phyloP scores from a whole-genome alignment of 352 stramenopile species.

The Phytopythium oedochilum region DNA sequence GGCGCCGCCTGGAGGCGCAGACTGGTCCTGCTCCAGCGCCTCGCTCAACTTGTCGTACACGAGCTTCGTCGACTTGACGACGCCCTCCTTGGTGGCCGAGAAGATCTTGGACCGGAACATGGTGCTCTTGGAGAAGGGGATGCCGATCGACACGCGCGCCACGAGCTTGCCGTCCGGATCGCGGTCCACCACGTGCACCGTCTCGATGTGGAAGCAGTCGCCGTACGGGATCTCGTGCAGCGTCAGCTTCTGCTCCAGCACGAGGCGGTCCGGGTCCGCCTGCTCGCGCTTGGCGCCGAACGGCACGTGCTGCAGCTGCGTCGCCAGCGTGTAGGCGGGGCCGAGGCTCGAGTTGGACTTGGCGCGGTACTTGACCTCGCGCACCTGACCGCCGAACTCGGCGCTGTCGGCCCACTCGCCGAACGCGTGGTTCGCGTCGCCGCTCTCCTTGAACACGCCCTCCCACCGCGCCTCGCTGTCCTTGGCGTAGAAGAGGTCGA shows the following conservation, averaged over 20 bases:
- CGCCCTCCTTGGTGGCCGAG: slow-evolving; percentile 59
- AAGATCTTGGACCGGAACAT: slow-evolving; percentile 86
- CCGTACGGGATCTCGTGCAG: slow-evolving; percentile 79
- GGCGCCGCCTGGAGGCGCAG: slow-evolving; percentile 1
- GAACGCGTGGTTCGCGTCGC: slow-evolving; percentile 57
- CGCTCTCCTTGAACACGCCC: slow-evolving; percentile 46
- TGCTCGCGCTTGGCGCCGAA: slow-evolving; percentile 32
- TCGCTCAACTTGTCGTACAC: slow-evolving; percentile 54
- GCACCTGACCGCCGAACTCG: slow-evolving; percentile 57
- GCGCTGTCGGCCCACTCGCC: slow-evolving; percentile 52
- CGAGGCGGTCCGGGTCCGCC: slow-evolving; percentile 34
- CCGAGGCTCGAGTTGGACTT: slow-evolving; percentile 72
- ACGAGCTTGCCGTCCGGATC: slow-evolving; percentile 35
- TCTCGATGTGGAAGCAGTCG: slow-evolving; percentile 77
- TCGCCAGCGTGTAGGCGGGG: slow-evolving; percentile 53
- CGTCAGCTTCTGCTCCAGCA: slow-evolving; percentile 59
- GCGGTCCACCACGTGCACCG: slow-evolving; percentile 42
- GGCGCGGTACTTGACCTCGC: slow-evolving; percentile 68
- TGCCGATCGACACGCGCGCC: slow-evolving; percentile 52
- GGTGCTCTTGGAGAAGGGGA: slow-evolving; percentile 80
- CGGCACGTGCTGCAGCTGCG: slow-evolving; percentile 44
- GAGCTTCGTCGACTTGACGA: slow-evolving; percentile 52
- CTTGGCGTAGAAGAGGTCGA: slow-evolving; percentile 70
- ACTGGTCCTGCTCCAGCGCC: slow-evolving; percentile 23
- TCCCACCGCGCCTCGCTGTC: slow-evolving; percentile 46